Percentiles rank a stretch among this genome's conserved stretches.
Evolutionary conservation across 331 rosid species (phyloP).

Genomic region (Pyracantha coccinea): DNA sequence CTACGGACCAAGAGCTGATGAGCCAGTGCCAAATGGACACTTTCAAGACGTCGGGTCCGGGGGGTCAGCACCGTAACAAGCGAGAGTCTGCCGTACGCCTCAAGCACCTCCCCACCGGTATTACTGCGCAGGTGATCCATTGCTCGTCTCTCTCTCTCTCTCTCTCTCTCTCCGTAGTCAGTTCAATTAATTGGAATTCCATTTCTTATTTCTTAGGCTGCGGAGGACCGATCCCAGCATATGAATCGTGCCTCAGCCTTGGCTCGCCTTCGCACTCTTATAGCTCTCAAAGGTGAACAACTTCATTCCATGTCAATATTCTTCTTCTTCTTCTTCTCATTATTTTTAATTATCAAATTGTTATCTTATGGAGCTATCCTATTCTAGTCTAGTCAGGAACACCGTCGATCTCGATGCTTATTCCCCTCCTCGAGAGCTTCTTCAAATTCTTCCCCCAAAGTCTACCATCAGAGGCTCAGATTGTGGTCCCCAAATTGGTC

Average conservation of each 20-base stretch:
- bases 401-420: slow-evolving; percentile 56
- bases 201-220: slow-evolving; percentile 22
- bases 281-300: slow-evolving; percentile 46
- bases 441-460: slow-evolving; percentile 72
- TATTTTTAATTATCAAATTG: neutral
- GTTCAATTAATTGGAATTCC: neutral
- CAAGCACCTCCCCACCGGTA: slow-evolving; percentile 80
- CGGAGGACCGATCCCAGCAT: slow-evolving; percentile 91
- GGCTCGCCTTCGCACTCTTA: slow-evolving; percentile 64
- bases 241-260: slow-evolving; percentile 81
- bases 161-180: neutral
- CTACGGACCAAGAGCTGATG: slow-evolving; percentile 65
- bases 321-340: neutral
- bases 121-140: slow-evolving; percentile 44
- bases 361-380: neutral
- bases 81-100: slow-evolving; percentile 82
- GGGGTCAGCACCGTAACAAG: slow-evolving; percentile 98
- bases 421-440: slow-evolving; percentile 74
- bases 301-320: neutral
- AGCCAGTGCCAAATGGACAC: slow-evolving; percentile 75
- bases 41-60: slow-evolving; percentile 81
- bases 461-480: slow-evolving; percentile 68
- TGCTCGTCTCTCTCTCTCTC: neutral
- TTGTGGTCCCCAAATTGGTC: slow-evolving; percentile 80
- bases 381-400: slow-evolving; percentile 40